Base-by-base conservation (phyloP, 2,329 filamentous ascomycete genomes). In the Botrytis tulipae region DNA sequence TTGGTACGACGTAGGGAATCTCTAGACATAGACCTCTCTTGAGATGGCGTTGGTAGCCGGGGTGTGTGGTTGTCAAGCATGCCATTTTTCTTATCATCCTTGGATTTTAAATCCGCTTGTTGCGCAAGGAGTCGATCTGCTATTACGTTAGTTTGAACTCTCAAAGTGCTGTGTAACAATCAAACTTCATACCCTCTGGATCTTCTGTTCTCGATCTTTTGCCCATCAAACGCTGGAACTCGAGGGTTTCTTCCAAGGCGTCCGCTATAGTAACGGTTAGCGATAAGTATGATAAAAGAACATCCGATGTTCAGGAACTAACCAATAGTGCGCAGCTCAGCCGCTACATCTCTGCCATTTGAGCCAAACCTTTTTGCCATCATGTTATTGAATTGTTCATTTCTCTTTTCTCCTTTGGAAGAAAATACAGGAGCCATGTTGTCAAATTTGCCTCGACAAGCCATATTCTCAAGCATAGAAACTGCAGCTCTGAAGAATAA, bases 261-360 rank as follows among this genome's bases (percentile, higher is more conserved):
- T 69, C 25, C 37, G 66, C 66, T 69, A 51, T 42, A 37, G 25
- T 69, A 4, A 16, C 9, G 3, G 25, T 69, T 16, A 69, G 48
- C 35, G 51, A 57, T 57, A 14, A 32, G 10, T 22, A 42, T 16
- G 1, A 8, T 1, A 9, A 57, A 16, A 42, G n/a, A 42, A 12
- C 10, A 69, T 69, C 25, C 5, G 20, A 32, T 5, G 18, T 32
- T 57, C 14, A 12, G 40, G 32, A 9, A 51, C 69, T 71, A 32
- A 71, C 69, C 61, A 42, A 71, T 37, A 29, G 57, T 65, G 6
- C 69, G 59, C 42, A 65, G 44, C 44, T 71, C 69, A 20, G 69
- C 44, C 25, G 69, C 69, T 44, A 71, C 48, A 12, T 48, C 57
- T 32, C 32, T 66, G 44, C 32, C 51, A 18, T 65, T 20, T 6